Base-by-base conservation (phyloP, 441 rosid species). In the Gossypium gossypioides region DNA sequence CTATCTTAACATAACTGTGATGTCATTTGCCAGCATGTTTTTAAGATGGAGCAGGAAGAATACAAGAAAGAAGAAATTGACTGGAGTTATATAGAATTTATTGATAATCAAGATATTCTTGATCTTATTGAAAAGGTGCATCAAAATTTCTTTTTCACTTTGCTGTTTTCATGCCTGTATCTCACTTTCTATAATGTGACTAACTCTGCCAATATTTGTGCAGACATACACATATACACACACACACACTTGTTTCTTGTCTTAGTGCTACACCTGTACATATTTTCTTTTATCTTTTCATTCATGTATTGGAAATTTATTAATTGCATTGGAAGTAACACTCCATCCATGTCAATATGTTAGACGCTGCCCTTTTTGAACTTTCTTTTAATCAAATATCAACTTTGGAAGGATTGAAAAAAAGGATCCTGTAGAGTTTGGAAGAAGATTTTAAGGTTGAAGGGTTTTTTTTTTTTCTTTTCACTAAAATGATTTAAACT, bases 21-120 rank as follows among this genome's bases (percentile, higher is more conserved):
- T 59, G 37, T 71, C 72, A 46, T 73, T 79, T 74, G 59, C 32
- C 85, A 89, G 95, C 95, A 89, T 82, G 92, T 89, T 50, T 89
- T 89, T 79, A 89, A 89, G 78, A 88, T 89, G 95, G 95, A 89
- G 80, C 95, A 89, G 80, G 95, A 87, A 76, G 95, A 89, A 76
- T 89, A 89, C 77, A 88, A 87, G 7, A 85, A 80, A 76, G 95
- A 89, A 82, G 81, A 85, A 80, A 89, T 89, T 75, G 87, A 87
- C 81, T 89, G 95, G 95, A 89, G 92, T 72, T 89, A 89, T 74
- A 86, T 89, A 76, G 95, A 89, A 59, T 89, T 89, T 60, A 59
- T 85, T 75, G 95, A 89, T 76, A 89, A 89, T 80, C 85, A 85
- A 77, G 95, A 89, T 80, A 78, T 89, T 76, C 91, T 87, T 74